Evolutionary conservation across 352 stramenopile species (phyloP).

Genomic region (Elongisporangium prolatum): DNA sequence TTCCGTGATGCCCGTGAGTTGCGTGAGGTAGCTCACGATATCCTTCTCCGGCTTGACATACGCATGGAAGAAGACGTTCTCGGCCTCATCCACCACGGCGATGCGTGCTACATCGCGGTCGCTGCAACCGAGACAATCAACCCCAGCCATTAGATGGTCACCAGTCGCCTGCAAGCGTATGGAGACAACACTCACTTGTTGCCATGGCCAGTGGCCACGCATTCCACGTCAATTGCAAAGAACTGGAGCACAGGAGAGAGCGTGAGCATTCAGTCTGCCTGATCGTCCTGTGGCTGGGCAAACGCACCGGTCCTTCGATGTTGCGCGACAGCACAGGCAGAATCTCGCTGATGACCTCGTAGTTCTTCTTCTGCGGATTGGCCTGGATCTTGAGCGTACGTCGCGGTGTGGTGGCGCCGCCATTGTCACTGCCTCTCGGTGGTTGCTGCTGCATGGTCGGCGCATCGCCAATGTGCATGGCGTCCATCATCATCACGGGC

Average conservation of each 20-base stretch:
- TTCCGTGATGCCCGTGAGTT: conserved; percentile 85
- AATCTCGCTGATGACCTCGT: conserved; percentile 74
- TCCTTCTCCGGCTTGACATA: conserved; percentile 84
- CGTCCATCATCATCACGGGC: conserved; percentile 18
- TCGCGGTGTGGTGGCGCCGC: conserved; percentile 10
- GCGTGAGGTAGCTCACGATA: conserved; percentile 90
- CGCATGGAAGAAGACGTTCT: conserved; percentile 81
- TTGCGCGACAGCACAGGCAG: conserved; percentile 67
- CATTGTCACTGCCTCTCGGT: conserved; percentile 2
- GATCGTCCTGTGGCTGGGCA: no score
- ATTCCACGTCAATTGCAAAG: conserved; percentile 93
- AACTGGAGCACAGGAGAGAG: conserved; percentile 37
- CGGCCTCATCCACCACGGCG: conserved; percentile 85
- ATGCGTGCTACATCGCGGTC: conserved; percentile 89
- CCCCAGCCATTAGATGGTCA: neutral
- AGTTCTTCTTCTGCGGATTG: conserved; percentile 61
- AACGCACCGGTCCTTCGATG: conserved; percentile 70
- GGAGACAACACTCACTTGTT: conserved; percentile 39
- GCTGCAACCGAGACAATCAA: conserved; percentile 24
- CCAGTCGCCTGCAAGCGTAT: neutral
- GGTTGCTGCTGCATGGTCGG: conserved; percentile 2
- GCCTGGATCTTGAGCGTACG: conserved; percentile 58
- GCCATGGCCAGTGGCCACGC: conserved; percentile 84
- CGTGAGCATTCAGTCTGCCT: neutral
- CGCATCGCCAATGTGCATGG: neutral